Evolutionary conservation across 495 filamentous ascomycete species (phyloP).

Genomic region (Talaromyces wortmannii): DNA sequence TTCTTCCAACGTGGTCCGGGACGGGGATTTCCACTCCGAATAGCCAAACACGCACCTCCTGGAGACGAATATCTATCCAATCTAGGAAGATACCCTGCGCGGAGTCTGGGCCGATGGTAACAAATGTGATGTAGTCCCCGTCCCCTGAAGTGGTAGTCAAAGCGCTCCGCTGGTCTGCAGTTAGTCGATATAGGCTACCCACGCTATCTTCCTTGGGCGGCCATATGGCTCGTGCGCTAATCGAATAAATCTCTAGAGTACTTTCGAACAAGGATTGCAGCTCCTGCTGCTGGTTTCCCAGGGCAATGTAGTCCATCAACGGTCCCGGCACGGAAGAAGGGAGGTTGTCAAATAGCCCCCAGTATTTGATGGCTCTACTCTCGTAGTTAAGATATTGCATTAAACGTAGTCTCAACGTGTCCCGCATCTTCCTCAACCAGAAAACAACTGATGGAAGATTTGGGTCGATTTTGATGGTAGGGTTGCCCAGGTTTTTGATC

Average conservation of each 20-base stretch:
- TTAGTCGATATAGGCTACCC: background rate
- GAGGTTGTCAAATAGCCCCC: background rate
- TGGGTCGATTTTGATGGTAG: background rate
- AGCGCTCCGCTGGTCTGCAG: background rate
- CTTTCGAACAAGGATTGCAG: background rate
- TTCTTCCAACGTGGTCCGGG: background rate
- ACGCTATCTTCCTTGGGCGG: background rate
- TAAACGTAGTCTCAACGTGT: background rate
- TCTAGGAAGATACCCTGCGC: background rate
- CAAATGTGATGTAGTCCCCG: background rate
- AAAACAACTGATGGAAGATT: background rate
- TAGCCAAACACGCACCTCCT: constrained; percentile 2
- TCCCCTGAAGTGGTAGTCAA: background rate
- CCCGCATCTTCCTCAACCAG: background rate
- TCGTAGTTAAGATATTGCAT: constrained; percentile 3
- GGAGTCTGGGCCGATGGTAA: background rate
- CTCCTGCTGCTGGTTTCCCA: background rate
- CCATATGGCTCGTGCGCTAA: background rate
- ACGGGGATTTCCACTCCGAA: background rate
- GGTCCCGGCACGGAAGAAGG: background rate
- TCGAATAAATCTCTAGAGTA: background rate
- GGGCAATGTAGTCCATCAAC: background rate
- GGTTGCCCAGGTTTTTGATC: background rate
- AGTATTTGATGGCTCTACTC: constrained; percentile 1
- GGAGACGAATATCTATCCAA: background rate